Evolutionary conservation across 345 rosid species (phyloP).

Genomic region (Sonneratia caseolaris): DNA sequence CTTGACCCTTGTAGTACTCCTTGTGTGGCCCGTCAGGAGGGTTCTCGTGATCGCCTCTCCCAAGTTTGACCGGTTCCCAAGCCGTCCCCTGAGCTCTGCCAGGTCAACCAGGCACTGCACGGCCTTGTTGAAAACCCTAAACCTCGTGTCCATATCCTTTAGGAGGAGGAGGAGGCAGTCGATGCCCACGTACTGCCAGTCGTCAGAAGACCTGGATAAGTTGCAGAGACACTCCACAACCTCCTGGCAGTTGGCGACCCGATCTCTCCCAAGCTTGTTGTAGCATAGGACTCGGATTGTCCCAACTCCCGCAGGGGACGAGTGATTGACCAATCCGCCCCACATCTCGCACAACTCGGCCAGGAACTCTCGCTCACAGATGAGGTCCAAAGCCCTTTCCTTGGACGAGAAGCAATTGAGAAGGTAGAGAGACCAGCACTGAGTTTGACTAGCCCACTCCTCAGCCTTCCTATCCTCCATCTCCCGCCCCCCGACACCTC

Average conservation of each 20-base stretch:
- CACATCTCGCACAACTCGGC: conserved; percentile 44
- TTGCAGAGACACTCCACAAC: conserved; percentile 47
- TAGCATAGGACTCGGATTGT: conserved; percentile 50
- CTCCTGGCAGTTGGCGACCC: conserved; percentile 30
- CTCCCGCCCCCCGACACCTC: conserved; percentile 57
- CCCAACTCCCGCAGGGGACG: conserved; percentile 64
- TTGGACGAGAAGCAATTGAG: conserved; percentile 59
- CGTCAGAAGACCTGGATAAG: conserved; percentile 64
- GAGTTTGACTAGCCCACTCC: conserved; percentile 80
- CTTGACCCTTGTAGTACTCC: conserved; percentile 31
- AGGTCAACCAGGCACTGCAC: conserved; percentile 47
- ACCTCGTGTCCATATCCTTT: conserved; percentile 49
- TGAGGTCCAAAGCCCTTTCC: conserved; percentile 34
- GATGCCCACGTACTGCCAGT: conserved; percentile 61
- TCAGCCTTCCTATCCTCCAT: conserved; percentile 61
- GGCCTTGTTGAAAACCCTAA: conserved; percentile 37
- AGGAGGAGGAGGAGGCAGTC: conserved; percentile 67
- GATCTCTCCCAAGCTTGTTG: conserved; percentile 48
- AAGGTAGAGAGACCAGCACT: conserved; percentile 60
- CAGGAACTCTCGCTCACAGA: conserved; percentile 46
- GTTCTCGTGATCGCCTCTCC: conserved; percentile 50
- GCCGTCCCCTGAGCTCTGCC: conserved; percentile 39
- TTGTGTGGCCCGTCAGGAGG: conserved; percentile 32
- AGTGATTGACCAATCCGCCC: conserved; percentile 54
- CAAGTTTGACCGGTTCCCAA: conserved; percentile 26